Evolutionary conservation across 345 rosid genomes (phyloP).

Genomic region (Eutrema japonicum): DNA sequence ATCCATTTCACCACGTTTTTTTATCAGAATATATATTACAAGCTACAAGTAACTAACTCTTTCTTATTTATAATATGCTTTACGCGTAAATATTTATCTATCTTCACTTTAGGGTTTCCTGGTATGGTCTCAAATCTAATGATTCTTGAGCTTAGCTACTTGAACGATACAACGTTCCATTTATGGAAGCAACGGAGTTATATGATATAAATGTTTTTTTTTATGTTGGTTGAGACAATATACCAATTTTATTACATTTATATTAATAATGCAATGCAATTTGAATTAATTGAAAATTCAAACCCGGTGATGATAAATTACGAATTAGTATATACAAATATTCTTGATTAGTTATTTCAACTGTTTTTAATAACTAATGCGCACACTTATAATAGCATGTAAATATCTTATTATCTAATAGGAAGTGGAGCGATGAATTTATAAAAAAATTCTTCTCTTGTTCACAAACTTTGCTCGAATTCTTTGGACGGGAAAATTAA

Average conservation of each 20-base stretch:
- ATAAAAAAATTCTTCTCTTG: not conserved
- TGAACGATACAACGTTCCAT: not conserved
- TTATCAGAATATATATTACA: not conserved
- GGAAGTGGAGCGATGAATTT: not conserved
- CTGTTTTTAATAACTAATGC: constrained; percentile 1
- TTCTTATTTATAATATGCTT: not conserved
- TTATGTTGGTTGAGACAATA: not conserved
- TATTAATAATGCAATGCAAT: not conserved
- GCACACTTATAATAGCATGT: not conserved
- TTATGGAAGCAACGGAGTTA: not conserved
- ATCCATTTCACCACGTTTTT: constrained; percentile 27
- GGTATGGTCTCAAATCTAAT: no score
- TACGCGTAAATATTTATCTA: not conserved
- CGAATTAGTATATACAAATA: not conserved
- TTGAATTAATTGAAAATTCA: not conserved
- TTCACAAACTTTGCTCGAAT: not conserved
- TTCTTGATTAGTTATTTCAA: not conserved
- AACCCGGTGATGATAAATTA: not conserved
- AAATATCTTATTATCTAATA: not conserved
- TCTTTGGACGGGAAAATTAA: not conserved
- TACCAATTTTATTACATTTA: not conserved
- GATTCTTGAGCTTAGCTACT: not conserved
- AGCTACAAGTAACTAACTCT: constrained; percentile 1
- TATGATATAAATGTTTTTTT: not conserved
- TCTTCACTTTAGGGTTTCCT: not conserved